Percentiles rank a stretch among this genome's conserved stretches.
Conservation (phyloP, 202 grass and related monocot genomes). For the Saccharum hybrid region DNA sequence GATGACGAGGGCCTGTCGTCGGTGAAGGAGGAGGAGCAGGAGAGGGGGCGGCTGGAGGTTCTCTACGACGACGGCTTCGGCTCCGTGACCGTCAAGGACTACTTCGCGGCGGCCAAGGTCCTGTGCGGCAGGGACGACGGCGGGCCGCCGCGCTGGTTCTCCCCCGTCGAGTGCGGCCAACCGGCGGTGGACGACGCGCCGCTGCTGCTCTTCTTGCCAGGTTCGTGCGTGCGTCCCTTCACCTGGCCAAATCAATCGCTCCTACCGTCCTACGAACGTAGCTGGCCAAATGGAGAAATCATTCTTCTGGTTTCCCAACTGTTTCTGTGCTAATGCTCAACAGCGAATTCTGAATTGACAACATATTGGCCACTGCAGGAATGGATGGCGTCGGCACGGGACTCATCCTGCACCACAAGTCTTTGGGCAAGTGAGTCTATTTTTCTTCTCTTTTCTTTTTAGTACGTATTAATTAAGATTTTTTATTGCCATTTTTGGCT, state of each 20-base stretch:
- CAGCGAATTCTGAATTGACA: constrained; percentile 7
- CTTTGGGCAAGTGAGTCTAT: constrained; percentile 80
- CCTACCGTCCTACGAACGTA: neutral
- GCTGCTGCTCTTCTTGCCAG: constrained; percentile 84
- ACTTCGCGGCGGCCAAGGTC: constrained; percentile 68
- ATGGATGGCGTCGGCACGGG: constrained; percentile 78
- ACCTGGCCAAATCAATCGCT: neutral
- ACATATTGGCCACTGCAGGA: constrained; percentile 49
- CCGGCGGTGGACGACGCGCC: constrained; percentile 61
- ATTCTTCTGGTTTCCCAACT: no score
- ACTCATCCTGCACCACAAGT: constrained; percentile 91
- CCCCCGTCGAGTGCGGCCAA: constrained; percentile 60
- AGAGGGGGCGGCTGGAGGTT: constrained; percentile 25
- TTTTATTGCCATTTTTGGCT: neutral
- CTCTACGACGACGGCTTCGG: constrained; percentile 89
- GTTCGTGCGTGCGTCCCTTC: constrained; percentile 27
- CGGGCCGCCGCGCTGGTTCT: constrained; percentile 88
- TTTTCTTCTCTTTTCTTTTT: constrained; percentile 12
- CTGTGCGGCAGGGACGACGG: constrained; percentile 53
- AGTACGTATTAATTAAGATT: neutral
- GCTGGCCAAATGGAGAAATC: neutral
- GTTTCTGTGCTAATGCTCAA: neutral
- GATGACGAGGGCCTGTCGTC: constrained; percentile 2
- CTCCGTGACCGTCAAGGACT: constrained; percentile 66
- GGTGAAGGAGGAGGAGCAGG: neutral